phyloP scores from a whole-genome alignment of 306 rosid genomes.

The Acacia crassicarpa region DNA sequence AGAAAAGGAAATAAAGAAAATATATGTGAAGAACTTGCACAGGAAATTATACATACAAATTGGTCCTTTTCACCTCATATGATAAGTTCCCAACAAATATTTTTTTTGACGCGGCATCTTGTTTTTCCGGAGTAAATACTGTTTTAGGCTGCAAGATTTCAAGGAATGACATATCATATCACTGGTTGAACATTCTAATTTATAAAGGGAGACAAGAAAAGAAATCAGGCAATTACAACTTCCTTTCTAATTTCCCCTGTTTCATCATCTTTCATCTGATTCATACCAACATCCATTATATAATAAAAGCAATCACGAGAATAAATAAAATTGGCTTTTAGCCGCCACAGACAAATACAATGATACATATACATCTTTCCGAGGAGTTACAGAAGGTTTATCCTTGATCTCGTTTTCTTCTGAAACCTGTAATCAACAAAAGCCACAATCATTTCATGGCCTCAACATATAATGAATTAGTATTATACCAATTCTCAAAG shows the following conservation, averaged over 20 bases:
- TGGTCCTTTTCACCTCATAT: constrained; percentile 45
- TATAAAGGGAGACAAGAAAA: background rate
- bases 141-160: constrained; percentile 57
- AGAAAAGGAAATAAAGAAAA: constrained; percentile 16
- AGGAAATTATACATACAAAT: constrained; percentile 57
- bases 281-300: constrained; percentile 8
- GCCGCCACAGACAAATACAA: constrained; percentile 5
- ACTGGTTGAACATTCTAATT: background rate
- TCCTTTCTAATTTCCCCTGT: constrained; percentile 25
- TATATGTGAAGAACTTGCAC: background rate
- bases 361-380: constrained; percentile 38
- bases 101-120: constrained; percentile 43
- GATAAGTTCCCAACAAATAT: constrained; percentile 65
- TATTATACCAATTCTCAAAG: no score
- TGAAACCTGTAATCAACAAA: no score
- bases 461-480: no score
- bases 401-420: background rate
- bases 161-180: constrained; percentile 4
- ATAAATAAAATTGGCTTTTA: constrained; percentile 10
- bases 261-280: constrained; percentile 46
- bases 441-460: no score
- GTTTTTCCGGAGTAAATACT: constrained; percentile 41
- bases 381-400: constrained; percentile 33
- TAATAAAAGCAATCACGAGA: background rate
- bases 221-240: constrained; percentile 34